These are phyloP conservation scores for Knufia petricola DNA, from an alignment of 2,329 filamentous ascomycete species.

Conservation along the genomic window DNA sequence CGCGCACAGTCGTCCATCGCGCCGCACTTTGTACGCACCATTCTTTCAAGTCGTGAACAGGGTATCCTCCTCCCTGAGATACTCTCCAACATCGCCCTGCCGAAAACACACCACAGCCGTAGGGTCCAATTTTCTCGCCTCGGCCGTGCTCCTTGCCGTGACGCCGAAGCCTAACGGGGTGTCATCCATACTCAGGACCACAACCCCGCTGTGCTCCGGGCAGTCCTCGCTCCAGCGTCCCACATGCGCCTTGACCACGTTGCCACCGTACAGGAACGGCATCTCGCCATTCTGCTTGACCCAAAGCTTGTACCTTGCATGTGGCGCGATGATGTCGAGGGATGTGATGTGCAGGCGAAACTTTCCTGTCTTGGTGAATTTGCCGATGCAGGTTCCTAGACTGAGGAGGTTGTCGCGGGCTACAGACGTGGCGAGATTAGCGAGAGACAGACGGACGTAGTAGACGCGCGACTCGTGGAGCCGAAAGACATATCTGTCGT, in stretches of 20 bases:
- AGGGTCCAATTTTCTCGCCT: constrained; percentile 75
- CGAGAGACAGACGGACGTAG: constrained; percentile 81
- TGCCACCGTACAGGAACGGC: constrained; percentile 92
- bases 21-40: no score
- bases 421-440: constrained; percentile 82
- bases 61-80: constrained; percentile 70
- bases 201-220: constrained; percentile 82
- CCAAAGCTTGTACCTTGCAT: constrained; percentile 95
- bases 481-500: constrained; percentile 77
- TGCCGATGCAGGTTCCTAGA: constrained; percentile 82
- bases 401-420: constrained; percentile 72
- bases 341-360: constrained; percentile 89
- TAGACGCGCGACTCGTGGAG: constrained; percentile 76
- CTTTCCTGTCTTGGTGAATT: constrained; percentile 94
- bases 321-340: constrained; percentile 78
- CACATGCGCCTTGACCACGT: constrained; percentile 74
- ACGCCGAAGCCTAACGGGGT: constrained; percentile 82
- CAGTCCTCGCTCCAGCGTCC: constrained; percentile 84
- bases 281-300: constrained; percentile 93
- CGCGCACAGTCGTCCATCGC: no score
- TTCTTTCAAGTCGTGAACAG: constrained; percentile 46
- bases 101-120: constrained; percentile 83
- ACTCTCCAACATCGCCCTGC: constrained; percentile 91
- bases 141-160: constrained; percentile 75
- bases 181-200: constrained; percentile 88